Percentiles rank a stretch among this genome's conserved stretches.
Evolutionary conservation across 1,139 yeast genomes (phyloP).

Genomic region (Debaryomyces coudertii): DNA sequence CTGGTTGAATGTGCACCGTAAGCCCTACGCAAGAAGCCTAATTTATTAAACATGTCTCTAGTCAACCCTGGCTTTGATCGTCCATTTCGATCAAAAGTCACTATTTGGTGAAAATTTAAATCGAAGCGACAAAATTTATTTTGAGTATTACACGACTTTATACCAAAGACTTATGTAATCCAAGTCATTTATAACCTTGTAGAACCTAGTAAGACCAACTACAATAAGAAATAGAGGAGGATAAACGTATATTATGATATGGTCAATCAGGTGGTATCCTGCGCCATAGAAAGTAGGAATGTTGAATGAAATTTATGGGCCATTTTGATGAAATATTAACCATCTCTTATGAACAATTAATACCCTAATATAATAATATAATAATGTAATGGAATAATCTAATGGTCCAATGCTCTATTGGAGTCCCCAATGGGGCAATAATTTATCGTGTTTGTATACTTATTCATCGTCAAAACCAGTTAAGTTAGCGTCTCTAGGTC

Average conservation of each 20-base stretch:
- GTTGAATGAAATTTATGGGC: not conserved
- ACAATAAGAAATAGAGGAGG: not conserved
- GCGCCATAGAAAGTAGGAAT: not conserved
- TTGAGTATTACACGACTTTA: not conserved
- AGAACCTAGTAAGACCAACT: not conserved
- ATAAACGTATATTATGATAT: constrained; percentile 7
- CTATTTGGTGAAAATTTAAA: constrained; percentile 7
- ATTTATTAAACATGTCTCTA: constrained; percentile 4
- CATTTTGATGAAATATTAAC: constrained; percentile 1
- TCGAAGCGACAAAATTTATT: constrained; percentile 5
- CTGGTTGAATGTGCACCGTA: not conserved
- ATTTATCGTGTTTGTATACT: constrained; percentile 1
- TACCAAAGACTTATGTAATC: not conserved
- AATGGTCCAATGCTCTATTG: constrained; percentile 4
- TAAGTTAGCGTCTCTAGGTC: constrained; percentile 54
- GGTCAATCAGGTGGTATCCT: not conserved
- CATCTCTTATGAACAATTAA: not conserved
- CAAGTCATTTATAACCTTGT: not conserved
- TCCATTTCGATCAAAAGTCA: not conserved
- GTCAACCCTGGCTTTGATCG: not conserved
- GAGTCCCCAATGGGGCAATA: not conserved
- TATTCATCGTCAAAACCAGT: constrained; percentile 58
- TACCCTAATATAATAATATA: not conserved
- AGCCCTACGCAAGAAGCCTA: constrained; percentile 5
- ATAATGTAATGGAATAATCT: constrained; percentile 1